phyloP scores from a whole-genome alignment of 176 grass and related monocot genomes.

The Eragrostis nindensis region DNA sequence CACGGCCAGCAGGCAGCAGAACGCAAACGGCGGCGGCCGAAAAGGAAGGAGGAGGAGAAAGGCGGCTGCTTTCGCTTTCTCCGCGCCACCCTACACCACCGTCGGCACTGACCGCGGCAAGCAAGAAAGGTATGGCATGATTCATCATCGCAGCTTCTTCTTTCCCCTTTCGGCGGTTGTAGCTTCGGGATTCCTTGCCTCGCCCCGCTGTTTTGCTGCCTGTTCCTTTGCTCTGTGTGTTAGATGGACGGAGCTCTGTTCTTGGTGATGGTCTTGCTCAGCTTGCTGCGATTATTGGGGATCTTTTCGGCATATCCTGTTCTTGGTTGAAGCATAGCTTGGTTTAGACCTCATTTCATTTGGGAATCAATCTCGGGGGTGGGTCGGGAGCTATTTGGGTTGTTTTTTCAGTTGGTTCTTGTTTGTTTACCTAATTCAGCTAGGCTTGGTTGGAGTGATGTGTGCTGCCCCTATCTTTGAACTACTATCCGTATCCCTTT shows the following conservation, averaged over 20 bases:
- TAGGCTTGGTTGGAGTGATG: background rate
- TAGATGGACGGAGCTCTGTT: background rate
- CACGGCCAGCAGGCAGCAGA: background rate
- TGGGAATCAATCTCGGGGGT: constrained; percentile 13
- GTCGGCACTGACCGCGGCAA: constrained; percentile 6
- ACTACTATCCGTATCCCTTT: constrained; percentile 14
- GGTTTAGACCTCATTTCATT: background rate
- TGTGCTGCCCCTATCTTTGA: background rate
- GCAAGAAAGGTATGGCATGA: constrained; percentile 34
- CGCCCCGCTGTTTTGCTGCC: background rate
- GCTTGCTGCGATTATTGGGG: background rate
- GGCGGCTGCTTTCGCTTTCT: constrained; percentile 36
- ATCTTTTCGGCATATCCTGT: background rate
- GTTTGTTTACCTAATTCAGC: constrained; percentile 11
- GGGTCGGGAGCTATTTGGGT: background rate
- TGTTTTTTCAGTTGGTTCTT: background rate
- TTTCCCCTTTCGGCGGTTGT: background rate
- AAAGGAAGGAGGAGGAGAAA: constrained; percentile 29
- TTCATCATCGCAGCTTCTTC: constrained; percentile 3
- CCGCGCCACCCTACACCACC: background rate
- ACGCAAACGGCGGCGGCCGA: constrained; percentile 17
- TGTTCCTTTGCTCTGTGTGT: background rate
- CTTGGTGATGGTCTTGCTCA: background rate
- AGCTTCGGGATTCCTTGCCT: background rate
- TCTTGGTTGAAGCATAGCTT: constrained; percentile 2